phyloP scores from a whole-genome alignment of 768 basidiomycete genomes.

The Coprinopsis marcescibilis region DNA sequence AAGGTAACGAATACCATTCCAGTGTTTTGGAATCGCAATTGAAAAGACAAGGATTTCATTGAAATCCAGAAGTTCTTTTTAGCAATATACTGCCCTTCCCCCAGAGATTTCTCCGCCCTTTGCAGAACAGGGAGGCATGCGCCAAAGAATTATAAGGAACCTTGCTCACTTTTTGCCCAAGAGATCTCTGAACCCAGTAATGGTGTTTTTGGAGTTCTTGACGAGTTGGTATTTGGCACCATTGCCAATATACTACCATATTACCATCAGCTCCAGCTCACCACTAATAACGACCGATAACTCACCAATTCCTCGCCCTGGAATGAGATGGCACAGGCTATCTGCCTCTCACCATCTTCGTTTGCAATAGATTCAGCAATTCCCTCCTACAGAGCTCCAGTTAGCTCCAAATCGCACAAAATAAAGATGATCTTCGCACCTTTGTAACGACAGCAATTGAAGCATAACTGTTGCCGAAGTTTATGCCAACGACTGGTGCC shows the following conservation, averaged over 20 bases:
- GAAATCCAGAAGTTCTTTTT: too few species aligned
- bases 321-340: slow-evolving; percentile 90
- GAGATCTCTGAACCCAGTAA: slow-evolving; percentile 90
- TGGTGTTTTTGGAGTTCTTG: slow-evolving; percentile 91
- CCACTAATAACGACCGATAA: slow-evolving; percentile 13
- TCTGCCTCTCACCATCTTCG: slow-evolving; percentile 97
- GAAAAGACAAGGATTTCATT: too few species aligned
- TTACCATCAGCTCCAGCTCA: slow-evolving; percentile 10
- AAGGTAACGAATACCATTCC: too few species aligned
- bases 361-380: slow-evolving; percentile 94
- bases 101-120: too few species aligned
- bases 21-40: too few species aligned
- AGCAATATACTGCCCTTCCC: too few species aligned
- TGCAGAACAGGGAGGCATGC: too few species aligned
- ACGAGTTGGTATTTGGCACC: slow-evolving; percentile 92
- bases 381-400: slow-evolving; percentile 56
- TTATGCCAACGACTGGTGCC: slow-evolving; percentile 83
- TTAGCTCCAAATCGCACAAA: not conserved
- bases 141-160: not conserved
- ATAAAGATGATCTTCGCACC: slow-evolving; percentile 36
- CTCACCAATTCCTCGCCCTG: slow-evolving; percentile 85
- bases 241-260: slow-evolving; percentile 85
- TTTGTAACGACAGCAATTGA: slow-evolving; percentile 95
- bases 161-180: slow-evolving; percentile 78
- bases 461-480: slow-evolving; percentile 93